A percentile compares a stretch with the other conserved stretches of the same genome.
phyloP scores from a whole-genome alignment of 257 asterid species.

The Solanum chilense region DNA sequence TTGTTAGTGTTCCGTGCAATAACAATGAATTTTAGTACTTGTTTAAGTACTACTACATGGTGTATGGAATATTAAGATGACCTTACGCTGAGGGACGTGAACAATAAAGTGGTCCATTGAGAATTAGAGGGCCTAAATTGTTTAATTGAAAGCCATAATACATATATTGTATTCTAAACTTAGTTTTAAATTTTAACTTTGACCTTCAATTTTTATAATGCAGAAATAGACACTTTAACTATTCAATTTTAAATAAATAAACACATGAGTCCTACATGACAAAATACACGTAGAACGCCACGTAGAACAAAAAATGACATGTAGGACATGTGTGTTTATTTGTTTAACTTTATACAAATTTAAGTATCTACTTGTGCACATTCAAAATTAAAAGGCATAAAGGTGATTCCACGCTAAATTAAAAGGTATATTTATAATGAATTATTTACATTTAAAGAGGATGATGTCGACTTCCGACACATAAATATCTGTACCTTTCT shows the following conservation, averaged over 20 bases:
- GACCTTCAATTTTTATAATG: too few species aligned
- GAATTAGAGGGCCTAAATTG: neutral
- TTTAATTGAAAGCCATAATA: neutral
- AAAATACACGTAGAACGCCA: too few species aligned
- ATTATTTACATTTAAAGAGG: neutral
- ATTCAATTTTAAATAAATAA: too few species aligned
- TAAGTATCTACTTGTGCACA: too few species aligned
- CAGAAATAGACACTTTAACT: too few species aligned
- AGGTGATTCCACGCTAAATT: rapidly evolving
- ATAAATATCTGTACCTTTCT: neutral
- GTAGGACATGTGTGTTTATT: too few species aligned
- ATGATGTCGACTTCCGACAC: neutral
- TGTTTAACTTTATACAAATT: too few species aligned
- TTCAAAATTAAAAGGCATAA: rapidly evolving
- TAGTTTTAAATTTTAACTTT: too few species aligned
- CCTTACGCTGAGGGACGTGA: neutral
- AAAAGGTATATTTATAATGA: neutral
- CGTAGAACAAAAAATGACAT: too few species aligned
- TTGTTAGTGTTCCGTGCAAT: neutral
- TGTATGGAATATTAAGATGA: neutral
- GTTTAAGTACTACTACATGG: neutral
- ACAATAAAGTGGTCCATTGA: neutral
- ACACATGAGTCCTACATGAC: too few species aligned
- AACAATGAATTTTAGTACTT: neutral
- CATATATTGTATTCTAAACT: too few species aligned